Percentiles rank a stretch among this genome's conserved stretches.
phyloP scores from a whole-genome alignment of 352 stramenopile species.

The Aphanomyces cochlioides region DNA sequence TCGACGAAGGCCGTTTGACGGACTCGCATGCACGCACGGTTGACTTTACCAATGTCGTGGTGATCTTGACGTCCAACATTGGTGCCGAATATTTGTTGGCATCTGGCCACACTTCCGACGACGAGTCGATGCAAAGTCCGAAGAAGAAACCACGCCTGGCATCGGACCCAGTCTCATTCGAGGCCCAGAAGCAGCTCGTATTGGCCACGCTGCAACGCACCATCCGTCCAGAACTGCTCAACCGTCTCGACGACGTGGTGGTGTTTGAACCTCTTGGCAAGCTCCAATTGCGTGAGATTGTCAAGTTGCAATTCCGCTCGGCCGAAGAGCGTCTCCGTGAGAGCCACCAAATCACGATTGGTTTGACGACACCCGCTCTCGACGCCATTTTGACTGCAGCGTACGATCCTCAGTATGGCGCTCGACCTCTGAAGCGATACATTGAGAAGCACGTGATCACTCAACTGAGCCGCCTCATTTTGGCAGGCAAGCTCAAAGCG shows the following conservation, averaged over 20 bases:
- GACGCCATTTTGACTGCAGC: constrained; percentile 89
- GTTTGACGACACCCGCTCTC: constrained; percentile 72
- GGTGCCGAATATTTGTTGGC: constrained; percentile 87
- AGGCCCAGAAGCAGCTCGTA: constrained; percentile 68
- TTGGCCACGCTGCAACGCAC: constrained; percentile 82
- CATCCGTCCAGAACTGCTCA: constrained; percentile 95
- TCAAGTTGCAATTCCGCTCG: constrained; percentile 89
- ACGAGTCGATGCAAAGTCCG: constrained; percentile 30
- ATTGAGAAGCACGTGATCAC: constrained; percentile 95
- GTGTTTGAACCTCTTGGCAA: constrained; percentile 93
- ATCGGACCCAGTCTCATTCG: constrained; percentile 36
- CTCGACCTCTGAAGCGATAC: constrained; percentile 92
- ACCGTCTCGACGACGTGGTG: constrained; percentile 94
- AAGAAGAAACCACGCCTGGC: constrained; percentile 59
- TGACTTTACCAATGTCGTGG: constrained; percentile 96
- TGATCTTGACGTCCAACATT: constrained; percentile 98
- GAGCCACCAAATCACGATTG: constrained; percentile 55
- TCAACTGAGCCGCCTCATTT: constrained; percentile 68
- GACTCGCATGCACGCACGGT: constrained; percentile 95
- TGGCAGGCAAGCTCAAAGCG: constrained; percentile 46
- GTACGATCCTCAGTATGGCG: constrained; percentile 93
- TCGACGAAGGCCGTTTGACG: constrained; percentile 97
- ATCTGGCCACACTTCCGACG: constrained; percentile 38
- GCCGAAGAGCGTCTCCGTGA: constrained; percentile 73
- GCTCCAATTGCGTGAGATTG: constrained; percentile 89